Evolutionary conservation across 108 stramenopile genomes (phyloP).

Genomic region (Conticribra weissflogii): DNA sequence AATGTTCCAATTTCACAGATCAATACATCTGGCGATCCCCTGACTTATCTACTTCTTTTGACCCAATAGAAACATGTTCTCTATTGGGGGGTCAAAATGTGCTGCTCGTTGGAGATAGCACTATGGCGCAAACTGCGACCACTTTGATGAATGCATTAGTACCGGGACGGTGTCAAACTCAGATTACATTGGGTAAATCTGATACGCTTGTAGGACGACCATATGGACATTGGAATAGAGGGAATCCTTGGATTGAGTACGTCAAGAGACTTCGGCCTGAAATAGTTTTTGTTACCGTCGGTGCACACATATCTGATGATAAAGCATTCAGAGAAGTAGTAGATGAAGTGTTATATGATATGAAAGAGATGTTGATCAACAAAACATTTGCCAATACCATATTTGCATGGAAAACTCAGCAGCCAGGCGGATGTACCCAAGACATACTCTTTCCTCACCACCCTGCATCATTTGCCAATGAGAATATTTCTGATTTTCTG

Average conservation of each 20-base stretch:
- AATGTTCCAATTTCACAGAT: neutral
- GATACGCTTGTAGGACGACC: constrained; percentile 6
- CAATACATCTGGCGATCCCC: neutral
- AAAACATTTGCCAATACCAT: neutral
- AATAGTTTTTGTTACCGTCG: constrained; percentile 6
- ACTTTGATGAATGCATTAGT: constrained; percentile 19
- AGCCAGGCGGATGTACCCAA: constrained; percentile 1
- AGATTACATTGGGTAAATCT: neutral
- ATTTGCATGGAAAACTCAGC: constrained; percentile 13
- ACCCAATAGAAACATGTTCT: constrained; percentile 1
- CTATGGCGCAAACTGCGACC: constrained; percentile 11
- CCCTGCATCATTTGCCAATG: no score
- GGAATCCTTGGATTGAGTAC: neutral
- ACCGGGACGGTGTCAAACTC: constrained; percentile 17
- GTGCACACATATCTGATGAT: neutral
- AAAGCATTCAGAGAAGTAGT: neutral
- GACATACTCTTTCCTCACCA: no score
- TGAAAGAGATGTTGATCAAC: neutral
- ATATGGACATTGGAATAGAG: neutral
- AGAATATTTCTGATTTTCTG: neutral
- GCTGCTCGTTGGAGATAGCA: constrained; percentile 24
- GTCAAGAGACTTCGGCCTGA: constrained; percentile 2
- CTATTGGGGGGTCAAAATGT: constrained; percentile 4
- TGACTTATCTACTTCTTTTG: neutral
- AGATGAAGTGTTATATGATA: neutral